Percentiles rank a stretch among this genome's conserved stretches.
These are phyloP conservation scores for Syzygium jambos DNA, from an alignment of 345 rosid species.

Conservation along the genomic window DNA sequence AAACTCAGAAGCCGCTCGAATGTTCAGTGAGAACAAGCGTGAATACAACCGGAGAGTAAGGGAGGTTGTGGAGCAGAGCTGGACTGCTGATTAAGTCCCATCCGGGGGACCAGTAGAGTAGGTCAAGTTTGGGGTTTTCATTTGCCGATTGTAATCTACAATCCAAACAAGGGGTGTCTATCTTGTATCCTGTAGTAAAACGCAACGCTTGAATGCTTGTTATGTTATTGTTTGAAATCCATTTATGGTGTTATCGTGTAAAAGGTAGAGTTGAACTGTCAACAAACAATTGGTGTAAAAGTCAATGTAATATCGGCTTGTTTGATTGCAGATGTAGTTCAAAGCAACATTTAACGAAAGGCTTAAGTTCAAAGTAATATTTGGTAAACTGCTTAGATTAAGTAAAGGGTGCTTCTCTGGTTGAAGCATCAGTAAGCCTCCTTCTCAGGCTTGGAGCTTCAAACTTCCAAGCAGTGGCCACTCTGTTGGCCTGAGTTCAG, in stretches of 20 bases:
- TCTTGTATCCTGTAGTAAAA: not conserved
- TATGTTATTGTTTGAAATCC: not conserved
- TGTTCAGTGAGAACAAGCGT: slow-evolving; percentile 67
- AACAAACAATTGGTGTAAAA: not conserved
- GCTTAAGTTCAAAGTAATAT: not conserved
- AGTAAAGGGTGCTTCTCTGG: not conserved
- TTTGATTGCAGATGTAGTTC: too few species aligned
- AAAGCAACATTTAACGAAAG: not conserved
- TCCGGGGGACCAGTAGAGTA: not conserved
- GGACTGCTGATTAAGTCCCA: slow-evolving; percentile 48
- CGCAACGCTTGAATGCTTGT: not conserved
- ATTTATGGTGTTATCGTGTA: not conserved
- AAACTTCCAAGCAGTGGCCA: not conserved
- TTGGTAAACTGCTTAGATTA: not conserved
- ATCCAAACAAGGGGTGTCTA: not conserved
- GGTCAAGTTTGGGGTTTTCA: not conserved
- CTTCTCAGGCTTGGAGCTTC: not conserved
- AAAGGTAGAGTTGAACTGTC: not conserved
- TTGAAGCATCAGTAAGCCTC: not conserved
- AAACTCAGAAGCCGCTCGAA: slow-evolving; percentile 67
- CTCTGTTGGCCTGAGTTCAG: not conserved
- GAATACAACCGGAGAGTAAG: slow-evolving; percentile 58
- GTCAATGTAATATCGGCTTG: not conserved
- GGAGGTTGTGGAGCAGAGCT: slow-evolving; percentile 64
- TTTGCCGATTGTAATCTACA: not conserved